Percentiles rank a stretch among this genome's conserved stretches.
Conservation (phyloP, 2,329 filamentous ascomycete genomes). For the Periconia sp. region DNA sequence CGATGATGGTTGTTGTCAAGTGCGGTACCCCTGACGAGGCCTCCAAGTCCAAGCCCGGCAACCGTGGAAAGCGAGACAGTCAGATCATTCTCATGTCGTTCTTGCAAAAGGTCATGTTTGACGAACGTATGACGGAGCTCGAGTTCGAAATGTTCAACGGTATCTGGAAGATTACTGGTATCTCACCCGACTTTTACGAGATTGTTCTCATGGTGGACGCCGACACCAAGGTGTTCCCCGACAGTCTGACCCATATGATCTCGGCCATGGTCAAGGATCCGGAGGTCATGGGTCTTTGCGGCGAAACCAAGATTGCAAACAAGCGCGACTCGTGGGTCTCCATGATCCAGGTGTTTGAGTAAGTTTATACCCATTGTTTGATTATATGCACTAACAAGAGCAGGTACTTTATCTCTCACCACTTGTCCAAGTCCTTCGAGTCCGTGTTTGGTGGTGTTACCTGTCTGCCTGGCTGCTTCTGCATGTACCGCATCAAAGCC, state of each 20-base stretch:
- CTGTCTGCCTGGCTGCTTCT: constrained; percentile 97
- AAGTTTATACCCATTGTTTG: constrained; percentile 37
- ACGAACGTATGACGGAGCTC: constrained; percentile 98
- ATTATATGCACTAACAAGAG: constrained; percentile 32
- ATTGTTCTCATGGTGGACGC: constrained; percentile 98
- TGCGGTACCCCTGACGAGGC: constrained; percentile 91
- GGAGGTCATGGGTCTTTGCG: constrained; percentile 98
- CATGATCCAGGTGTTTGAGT: constrained; percentile 98
- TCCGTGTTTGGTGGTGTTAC: constrained; percentile 99
- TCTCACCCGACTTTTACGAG: constrained; percentile 97
- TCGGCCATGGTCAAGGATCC: constrained; percentile 99
- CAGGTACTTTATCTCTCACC: constrained; percentile 95
- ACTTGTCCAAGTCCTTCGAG: constrained; percentile 95
- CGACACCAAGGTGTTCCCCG: constrained; percentile 98
- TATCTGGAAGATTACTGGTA: constrained; percentile 97
- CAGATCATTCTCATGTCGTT: constrained; percentile 99
- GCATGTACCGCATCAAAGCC: constrained; percentile 99
- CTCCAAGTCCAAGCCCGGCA: constrained; percentile 84
- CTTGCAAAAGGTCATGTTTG: constrained; percentile 99
- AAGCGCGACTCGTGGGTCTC: constrained; percentile 94
- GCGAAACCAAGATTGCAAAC: constrained; percentile 99
- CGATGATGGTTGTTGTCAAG: constrained; percentile 97
- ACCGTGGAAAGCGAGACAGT: constrained; percentile 97
- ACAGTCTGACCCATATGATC: constrained; percentile 98
- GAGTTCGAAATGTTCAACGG: constrained; percentile 99